A percentile compares a stretch with the other conserved stretches of the same genome.
These are phyloP conservation scores for Fusarium albosuccineum DNA, from an alignment of 2,329 filamentous ascomycete genomes.

Conservation along the genomic window DNA sequence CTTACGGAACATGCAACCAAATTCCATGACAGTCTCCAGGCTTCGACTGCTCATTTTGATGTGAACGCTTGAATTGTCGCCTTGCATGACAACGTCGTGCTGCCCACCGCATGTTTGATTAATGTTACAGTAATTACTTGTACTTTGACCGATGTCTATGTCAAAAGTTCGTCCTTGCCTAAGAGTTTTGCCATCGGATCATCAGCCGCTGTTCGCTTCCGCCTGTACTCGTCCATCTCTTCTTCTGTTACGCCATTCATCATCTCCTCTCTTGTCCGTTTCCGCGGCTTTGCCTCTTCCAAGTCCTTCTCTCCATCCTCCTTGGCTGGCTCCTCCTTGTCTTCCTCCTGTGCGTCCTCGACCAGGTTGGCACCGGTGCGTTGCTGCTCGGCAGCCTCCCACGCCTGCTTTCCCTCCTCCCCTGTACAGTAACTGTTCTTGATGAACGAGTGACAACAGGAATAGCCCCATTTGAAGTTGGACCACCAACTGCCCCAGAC, in stretches of 20 bases:
- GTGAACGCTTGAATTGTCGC: slow-evolving; percentile 9
- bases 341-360: slow-evolving; percentile 48
- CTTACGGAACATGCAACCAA: slow-evolving; percentile 38
- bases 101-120: no score
- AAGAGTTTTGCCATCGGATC: slow-evolving; percentile 91
- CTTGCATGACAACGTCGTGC: no score
- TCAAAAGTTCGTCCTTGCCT: slow-evolving; percentile 73
- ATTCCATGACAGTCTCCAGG: slow-evolving; percentile 28
- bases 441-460: slow-evolving; percentile 91
- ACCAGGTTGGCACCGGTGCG: slow-evolving; percentile 61
- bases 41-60: slow-evolving; percentile 27
- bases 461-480: slow-evolving; percentile 94
- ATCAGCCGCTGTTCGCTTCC: slow-evolving; percentile 77
- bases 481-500: slow-evolving; percentile 99
- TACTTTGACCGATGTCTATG: slow-evolving; percentile 30
- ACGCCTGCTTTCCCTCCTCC: slow-evolving; percentile 84
- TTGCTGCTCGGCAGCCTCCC: slow-evolving; percentile 79
- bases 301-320: slow-evolving; percentile 49
- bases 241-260: slow-evolving; percentile 82
- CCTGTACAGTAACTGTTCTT: slow-evolving; percentile 99
- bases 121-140: no score
- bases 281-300: slow-evolving; percentile 62
- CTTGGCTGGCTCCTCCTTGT: slow-evolving; percentile 44
- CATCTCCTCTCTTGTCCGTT: slow-evolving; percentile 84
- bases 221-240: slow-evolving; percentile 87